phyloP scores from a whole-genome alignment of 1,284 basidiomycete genomes.

The Naganishia sp. region DNA sequence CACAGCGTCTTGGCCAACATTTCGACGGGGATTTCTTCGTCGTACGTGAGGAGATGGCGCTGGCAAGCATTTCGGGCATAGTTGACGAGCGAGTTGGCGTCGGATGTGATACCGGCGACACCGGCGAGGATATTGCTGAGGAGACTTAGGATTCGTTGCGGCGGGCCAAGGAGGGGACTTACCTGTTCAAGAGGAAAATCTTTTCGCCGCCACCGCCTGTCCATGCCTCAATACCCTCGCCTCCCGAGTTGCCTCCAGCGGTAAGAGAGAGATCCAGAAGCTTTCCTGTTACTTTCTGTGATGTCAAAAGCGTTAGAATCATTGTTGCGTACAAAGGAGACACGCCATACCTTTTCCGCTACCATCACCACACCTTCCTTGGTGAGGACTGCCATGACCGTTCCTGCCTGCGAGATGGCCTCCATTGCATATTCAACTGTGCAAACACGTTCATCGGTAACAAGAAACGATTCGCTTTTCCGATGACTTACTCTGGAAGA shows the following conservation, averaged over 20 bases:
- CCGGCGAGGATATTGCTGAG: slow-evolving; percentile 89
- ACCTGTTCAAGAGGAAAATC: slow-evolving; percentile 87
- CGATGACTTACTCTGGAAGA: slow-evolving; percentile 77
- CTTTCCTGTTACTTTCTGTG: slow-evolving; percentile 90
- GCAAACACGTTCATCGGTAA: slow-evolving; percentile 26
- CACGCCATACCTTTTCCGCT: slow-evolving; percentile 72
- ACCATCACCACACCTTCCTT: slow-evolving; percentile 96
- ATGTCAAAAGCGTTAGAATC: background rate
- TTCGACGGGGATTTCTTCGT: slow-evolving; percentile 98
- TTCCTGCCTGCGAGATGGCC: slow-evolving; percentile 95
- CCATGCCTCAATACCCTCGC: slow-evolving; percentile 62
- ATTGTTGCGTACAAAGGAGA: background rate
- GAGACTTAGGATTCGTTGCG: background rate
- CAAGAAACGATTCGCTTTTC: slow-evolving; percentile 15
- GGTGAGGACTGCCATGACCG: slow-evolving; percentile 90
- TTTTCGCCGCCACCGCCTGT: slow-evolving; percentile 91
- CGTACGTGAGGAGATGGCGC: slow-evolving; percentile 81
- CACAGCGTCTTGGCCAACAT: slow-evolving; percentile 90
- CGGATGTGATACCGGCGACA: slow-evolving; percentile 93
- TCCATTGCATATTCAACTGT: slow-evolving; percentile 99
- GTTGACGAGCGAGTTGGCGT: slow-evolving; percentile 97
- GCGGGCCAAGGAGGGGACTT: slow-evolving; percentile 36
- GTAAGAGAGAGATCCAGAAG: slow-evolving; percentile 82
- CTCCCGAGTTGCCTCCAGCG: slow-evolving; percentile 65
- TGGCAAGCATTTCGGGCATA: slow-evolving; percentile 90